Base-by-base conservation (phyloP, 169 alveolate genomes). In the Haemoproteus tartakovskyi region DNA sequence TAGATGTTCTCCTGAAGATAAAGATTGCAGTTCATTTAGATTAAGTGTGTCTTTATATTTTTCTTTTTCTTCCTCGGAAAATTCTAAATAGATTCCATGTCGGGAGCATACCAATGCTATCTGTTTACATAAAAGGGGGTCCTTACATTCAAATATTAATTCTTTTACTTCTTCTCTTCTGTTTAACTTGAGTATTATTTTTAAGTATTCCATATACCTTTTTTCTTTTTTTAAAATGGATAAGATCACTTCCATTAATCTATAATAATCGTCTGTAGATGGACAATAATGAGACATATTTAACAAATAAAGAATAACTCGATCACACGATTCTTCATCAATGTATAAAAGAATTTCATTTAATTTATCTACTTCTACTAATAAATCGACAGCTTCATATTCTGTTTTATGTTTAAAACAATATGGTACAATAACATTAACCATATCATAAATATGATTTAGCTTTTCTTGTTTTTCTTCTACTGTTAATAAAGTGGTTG, bases 1-100 rank as follows among this genome's bases (percentile, higher is more conserved):
- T 80, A 86, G 22, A 87, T 87, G 63, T 83, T 89, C 89, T 79
- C 96, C 94, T 91, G 95, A 24, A 94, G 94, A 82, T 91, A 92
- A 36, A 88, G 88, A 54, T n/a, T 62, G 43, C 27, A 89, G 18
- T 62, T 87, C 79, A 8, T 86, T 57, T 48, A 86, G 18, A 37
- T 67, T 80, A 48, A 80, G 48, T n/a, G n/a, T n/a, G 30, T 61
- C 27, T 4, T 86, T 47, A 27, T 78, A 64, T 27, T 43, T 56
- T 16, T 37, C 62, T 8, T 51, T 52, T 19, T 84, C 91, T 24
- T 63, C 91, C 19, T 74, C 60, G 19, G 83, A 62, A 21, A 46
- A 79, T 51, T 60, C 79, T 59, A 79, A 56, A 57, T 57, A 74
- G n/a, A 62, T 19, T 11, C 78, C 48, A 60, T 62, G 87, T 36